Conservation (phyloP, 2,329 filamentous ascomycete genomes). For the Monosporascus sp. region DNA sequence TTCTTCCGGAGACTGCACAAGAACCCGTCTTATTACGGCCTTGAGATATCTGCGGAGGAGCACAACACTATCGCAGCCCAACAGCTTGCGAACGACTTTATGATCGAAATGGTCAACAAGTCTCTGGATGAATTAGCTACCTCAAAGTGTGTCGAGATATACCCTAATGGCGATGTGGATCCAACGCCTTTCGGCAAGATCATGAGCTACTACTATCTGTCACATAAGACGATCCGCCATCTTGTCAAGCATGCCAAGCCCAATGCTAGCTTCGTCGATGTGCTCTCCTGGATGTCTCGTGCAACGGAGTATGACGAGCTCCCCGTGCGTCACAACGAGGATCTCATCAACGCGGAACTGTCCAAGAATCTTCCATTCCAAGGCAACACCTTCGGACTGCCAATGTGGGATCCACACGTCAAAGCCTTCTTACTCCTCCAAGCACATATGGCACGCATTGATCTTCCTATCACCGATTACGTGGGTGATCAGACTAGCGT, state of each 20-base stretch:
- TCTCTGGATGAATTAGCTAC: conserved; percentile 76
- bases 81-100: conserved; percentile 84
- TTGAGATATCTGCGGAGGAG: conserved; percentile 88
- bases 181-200: conserved; percentile 92
- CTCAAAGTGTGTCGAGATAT: conserved; percentile 78
- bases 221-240: conserved; percentile 88
- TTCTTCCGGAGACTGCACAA: conserved; percentile 97
- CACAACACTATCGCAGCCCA: conserved; percentile 85
- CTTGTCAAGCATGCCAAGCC: conserved; percentile 72
- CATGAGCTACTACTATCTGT: conserved; percentile 98
- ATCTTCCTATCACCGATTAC: conserved; percentile 93
- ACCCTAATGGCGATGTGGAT: conserved; percentile 84
- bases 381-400: conserved; percentile 60
- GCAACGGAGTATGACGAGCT: conserved; percentile 97
- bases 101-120: conserved; percentile 86
- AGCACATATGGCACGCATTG: conserved; percentile 88
- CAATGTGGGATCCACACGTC: conserved; percentile 98
- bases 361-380: conserved; percentile 70
- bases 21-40: conserved; percentile 95
- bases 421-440: conserved; percentile 93
- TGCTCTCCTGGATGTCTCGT: conserved; percentile 84
- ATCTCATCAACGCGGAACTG: conserved; percentile 89
- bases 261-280: conserved; percentile 72
- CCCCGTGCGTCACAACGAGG: conserved; percentile 95
- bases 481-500: conserved; percentile 89